These are phyloP conservation scores for Lathyrus aphaca DNA, from an alignment of 306 rosid genomes.

Conservation along the genomic window DNA sequence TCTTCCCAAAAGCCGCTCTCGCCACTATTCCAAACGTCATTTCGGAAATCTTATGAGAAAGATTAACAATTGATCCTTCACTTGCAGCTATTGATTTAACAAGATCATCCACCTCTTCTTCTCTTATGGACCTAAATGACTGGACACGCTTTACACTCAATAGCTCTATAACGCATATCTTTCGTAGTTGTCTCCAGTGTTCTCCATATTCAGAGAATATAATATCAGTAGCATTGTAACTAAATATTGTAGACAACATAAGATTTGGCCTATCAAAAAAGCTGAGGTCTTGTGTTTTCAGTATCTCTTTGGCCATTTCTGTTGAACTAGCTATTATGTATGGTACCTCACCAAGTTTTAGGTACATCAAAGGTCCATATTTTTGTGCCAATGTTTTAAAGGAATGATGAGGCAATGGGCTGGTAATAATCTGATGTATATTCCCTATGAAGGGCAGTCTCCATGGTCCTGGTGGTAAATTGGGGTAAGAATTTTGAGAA, in stretches of 20 bases:
- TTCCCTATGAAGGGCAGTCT: slow-evolving; percentile 37
- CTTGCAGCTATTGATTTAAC: slow-evolving; percentile 10
- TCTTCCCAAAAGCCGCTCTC: slow-evolving; percentile 26
- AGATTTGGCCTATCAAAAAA: slow-evolving; percentile 18
- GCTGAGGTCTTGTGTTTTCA: slow-evolving; percentile 27
- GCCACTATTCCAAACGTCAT: slow-evolving; percentile 1
- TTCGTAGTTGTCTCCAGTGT: slow-evolving; percentile 41
- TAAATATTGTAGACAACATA: accelerated
- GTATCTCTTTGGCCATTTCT: slow-evolving; percentile 26
- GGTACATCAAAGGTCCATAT: slow-evolving; percentile 35
- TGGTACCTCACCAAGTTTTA: slow-evolving; percentile 35
- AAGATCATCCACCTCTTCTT: slow-evolving; percentile 27
- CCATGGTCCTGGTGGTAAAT: slow-evolving; percentile 39
- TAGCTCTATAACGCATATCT: slow-evolving; percentile 44
- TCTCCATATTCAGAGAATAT: slow-evolving; percentile 21
- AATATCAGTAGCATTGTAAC: slow-evolving; percentile 3
- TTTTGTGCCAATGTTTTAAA: slow-evolving; percentile 6
- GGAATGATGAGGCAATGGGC: neutral
- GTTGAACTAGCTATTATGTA: slow-evolving; percentile 25
- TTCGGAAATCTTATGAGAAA: slow-evolving; percentile 6
- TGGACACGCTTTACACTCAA: slow-evolving; percentile 42
- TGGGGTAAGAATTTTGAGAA: neutral
- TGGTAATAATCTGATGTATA: neutral
- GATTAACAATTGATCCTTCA: slow-evolving; percentile 36
- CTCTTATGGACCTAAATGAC: slow-evolving; percentile 38